Base-by-base conservation (phyloP, 257 asterid genomes). In the Marsdenia floribunda region DNA sequence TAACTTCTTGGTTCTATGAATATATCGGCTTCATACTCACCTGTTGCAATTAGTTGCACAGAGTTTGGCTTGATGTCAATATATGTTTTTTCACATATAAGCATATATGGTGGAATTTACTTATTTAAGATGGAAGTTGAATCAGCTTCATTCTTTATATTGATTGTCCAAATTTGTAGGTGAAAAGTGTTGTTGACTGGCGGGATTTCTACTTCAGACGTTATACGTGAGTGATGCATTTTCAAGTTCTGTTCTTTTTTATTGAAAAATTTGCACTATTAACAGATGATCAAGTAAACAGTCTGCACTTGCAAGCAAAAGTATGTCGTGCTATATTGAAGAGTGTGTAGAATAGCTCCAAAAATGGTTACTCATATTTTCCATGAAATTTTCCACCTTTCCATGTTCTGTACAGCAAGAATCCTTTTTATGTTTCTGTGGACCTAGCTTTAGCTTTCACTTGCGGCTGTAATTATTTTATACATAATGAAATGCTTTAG, bases 181-280 rank as follows among this genome's bases (percentile, higher is more conserved):
- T 93, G 84, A 91, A 91, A 80, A 86, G 97, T 79, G 76, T 93
- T 49, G 94, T 91, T 80, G 97, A 88, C n/a, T 93, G 98, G 98
- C 81, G 98, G 77, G 97, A 74, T 78, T 90, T 91, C 87, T 91
- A 91, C 90, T 80, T 78, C 84, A 85, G 87, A 82, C 83, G 91
- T 49, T 93, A 93, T 83, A 82, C 65, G 97, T 85, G 79, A 87
- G 86, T 84, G 52, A 75, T 79, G 44, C 53, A 66, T 66, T 63
- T 66, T 15, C 73, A 12, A 66, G 14, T 59, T 38, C 54, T 63
- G 44, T 44, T n/a, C n/a, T n/a, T n/a, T 53, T 65, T 11, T 35
- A 33, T 33, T 19, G 10, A 4, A 33, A 74, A 71, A 18, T 18
- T 26, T 46, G 13, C 40, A 15, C 18, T 44, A 53, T 49, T 47